Conservation (phyloP, 441 rosid genomes). For the Jatropha multifida region DNA sequence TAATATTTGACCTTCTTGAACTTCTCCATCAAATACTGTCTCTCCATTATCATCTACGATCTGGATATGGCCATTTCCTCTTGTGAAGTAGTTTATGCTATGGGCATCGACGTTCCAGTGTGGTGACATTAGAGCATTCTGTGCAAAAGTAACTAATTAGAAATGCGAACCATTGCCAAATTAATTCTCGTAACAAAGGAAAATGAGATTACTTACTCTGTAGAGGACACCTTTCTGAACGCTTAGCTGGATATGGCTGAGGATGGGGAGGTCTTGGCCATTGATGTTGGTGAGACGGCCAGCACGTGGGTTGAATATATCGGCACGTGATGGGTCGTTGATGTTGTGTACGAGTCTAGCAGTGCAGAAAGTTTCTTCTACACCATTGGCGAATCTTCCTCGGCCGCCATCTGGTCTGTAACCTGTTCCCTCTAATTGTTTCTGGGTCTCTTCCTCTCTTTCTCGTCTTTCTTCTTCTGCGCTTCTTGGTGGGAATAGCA, state of each 20-base stretch:
- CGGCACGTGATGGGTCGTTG: slow-evolving; percentile 58
- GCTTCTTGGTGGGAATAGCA: slow-evolving; percentile 39
- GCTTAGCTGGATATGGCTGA: slow-evolving; percentile 48
- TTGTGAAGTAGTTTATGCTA: slow-evolving; percentile 47
- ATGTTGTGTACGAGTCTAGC: slow-evolving; percentile 53
- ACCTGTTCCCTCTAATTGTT: background rate
- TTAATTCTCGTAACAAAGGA: no score
- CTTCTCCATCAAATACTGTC: slow-evolving; percentile 47
- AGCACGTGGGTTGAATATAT: slow-evolving; percentile 53
- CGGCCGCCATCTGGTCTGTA: background rate
- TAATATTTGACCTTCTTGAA: slow-evolving; percentile 51
- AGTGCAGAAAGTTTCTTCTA: slow-evolving; percentile 72
- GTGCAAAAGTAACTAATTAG: slow-evolving; percentile 5
- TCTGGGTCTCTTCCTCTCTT: slow-evolving; percentile 22
- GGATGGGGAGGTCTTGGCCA: slow-evolving; percentile 61
- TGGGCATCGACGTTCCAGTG: slow-evolving; percentile 61
- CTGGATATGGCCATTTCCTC: slow-evolving; percentile 54
- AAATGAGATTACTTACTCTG: slow-evolving; percentile 30
- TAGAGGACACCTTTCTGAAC: slow-evolving; percentile 54
- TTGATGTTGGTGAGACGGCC: slow-evolving; percentile 60
- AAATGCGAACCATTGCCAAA: background rate
- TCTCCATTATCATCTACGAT: slow-evolving; percentile 55
- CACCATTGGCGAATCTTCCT: slow-evolving; percentile 36
- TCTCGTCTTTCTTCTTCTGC: slow-evolving; percentile 35
- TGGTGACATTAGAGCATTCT: slow-evolving; percentile 58